A percentile compares a stretch with the other conserved stretches of the same genome.
Evolutionary conservation across 495 filamentous ascomycete species (phyloP).

Genomic region (Penicillium steckii): DNA sequence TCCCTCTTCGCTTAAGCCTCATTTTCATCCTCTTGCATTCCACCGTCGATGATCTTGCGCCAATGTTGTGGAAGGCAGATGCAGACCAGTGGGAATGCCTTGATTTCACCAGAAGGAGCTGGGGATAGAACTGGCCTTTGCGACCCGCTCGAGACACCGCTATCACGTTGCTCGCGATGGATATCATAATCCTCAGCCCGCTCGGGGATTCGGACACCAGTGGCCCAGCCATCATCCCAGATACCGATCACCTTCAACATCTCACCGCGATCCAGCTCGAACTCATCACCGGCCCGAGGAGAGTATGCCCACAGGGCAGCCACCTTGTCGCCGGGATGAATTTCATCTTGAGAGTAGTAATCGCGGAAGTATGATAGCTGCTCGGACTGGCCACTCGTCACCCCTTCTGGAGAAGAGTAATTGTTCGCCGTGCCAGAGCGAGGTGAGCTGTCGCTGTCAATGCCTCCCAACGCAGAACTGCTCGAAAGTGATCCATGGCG

Average conservation of each 20-base stretch:
- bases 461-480: slow-evolving; percentile 67
- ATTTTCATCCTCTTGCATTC: slow-evolving; percentile 34
- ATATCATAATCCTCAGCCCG: slow-evolving; percentile 86
- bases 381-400: slow-evolving; percentile 89
- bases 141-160: slow-evolving; percentile 86
- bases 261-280: slow-evolving; percentile 89
- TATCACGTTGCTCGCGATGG: slow-evolving; percentile 79
- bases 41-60: slow-evolving; percentile 92
- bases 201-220: slow-evolving; percentile 79
- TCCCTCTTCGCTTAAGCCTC: slow-evolving; percentile 28
- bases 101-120: slow-evolving; percentile 78
- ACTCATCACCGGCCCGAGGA: slow-evolving; percentile 90
- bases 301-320: slow-evolving; percentile 95
- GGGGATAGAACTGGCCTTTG: slow-evolving; percentile 61
- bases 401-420: slow-evolving; percentile 77
- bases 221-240: slow-evolving; percentile 99
- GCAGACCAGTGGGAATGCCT: slow-evolving; percentile 97
- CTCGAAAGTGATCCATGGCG: slow-evolving; percentile 90
- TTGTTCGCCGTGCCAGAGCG: slow-evolving; percentile 67
- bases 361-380: slow-evolving; percentile 95
- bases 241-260: slow-evolving; percentile 99
- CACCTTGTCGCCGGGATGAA: slow-evolving; percentile 87
- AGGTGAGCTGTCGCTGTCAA: slow-evolving; percentile 73
- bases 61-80: slow-evolving; percentile 97
- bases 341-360: slow-evolving; percentile 97